Percentiles rank a stretch among this genome's conserved stretches.
These are phyloP conservation scores for Thielaviopsis musarum DNA, from an alignment of 2,329 filamentous ascomycete species.

Conservation along the genomic window DNA sequence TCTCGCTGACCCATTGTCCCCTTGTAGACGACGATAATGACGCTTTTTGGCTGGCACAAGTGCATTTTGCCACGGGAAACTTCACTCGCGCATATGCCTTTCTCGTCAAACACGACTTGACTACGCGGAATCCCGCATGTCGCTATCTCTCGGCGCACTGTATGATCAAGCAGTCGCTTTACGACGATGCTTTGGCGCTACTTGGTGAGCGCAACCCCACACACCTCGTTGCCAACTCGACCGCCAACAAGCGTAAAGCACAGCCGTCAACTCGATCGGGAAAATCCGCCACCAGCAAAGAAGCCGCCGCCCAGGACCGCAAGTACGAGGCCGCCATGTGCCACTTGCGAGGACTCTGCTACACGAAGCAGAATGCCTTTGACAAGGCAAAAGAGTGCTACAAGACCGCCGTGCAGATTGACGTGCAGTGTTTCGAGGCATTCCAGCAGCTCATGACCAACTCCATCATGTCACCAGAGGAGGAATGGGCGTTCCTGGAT, in stretches of 20 bases:
- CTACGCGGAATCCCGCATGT: conserved; percentile 67
- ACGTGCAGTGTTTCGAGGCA: conserved; percentile 95
- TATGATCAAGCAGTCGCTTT: conserved; percentile 79
- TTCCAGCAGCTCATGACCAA: conserved; percentile 98
- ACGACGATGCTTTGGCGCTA: conserved; percentile 70
- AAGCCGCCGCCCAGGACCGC: conserved; percentile 24
- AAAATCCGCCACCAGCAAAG: conserved; percentile 1
- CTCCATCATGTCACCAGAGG: conserved; percentile 71
- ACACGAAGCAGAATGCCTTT: conserved; percentile 92
- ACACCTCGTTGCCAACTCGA: conserved; percentile 56
- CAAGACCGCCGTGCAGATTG: conserved; percentile 90
- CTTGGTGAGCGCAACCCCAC: conserved; percentile 90
- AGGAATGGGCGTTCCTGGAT: conserved; percentile 80
- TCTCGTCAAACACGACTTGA: conserved; percentile 67
- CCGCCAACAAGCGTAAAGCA: conserved; percentile 47
- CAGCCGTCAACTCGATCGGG: conserved; percentile 28
- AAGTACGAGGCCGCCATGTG: conserved; percentile 96
- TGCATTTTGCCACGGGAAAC: conserved; percentile 90
- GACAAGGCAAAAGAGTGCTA: conserved; percentile 96
- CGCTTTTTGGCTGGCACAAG: conserved; percentile 95
- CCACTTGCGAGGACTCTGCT: conserved; percentile 83
- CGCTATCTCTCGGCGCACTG: conserved; percentile 89
- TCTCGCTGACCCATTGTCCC: conserved; percentile 1
- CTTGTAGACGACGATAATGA: conserved; percentile 71
- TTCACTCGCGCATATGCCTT: conserved; percentile 83